A percentile compares a stretch with the other conserved stretches of the same genome.
Conservation (phyloP, 345 rosid species). For the Brassica cretica region DNA sequence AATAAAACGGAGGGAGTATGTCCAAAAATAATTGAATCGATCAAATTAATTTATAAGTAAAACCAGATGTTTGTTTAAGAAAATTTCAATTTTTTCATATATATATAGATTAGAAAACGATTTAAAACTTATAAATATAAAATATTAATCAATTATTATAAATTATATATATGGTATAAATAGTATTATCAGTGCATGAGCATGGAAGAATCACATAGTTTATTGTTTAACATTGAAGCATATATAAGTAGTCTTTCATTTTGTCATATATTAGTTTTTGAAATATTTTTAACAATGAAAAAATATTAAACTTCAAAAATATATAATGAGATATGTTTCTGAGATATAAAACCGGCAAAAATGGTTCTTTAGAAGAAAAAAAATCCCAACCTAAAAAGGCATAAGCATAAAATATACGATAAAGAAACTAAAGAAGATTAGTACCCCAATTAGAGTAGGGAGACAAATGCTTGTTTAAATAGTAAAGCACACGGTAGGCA, state of each 20-base stretch:
- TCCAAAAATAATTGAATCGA: too few relatives aligned
- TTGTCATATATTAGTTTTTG: background rate
- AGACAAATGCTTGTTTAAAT: background rate
- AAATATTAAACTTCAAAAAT: background rate
- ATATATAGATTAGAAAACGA: too few relatives aligned
- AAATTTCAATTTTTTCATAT: too few relatives aligned
- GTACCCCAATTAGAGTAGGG: background rate
- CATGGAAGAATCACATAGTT: too few relatives aligned
- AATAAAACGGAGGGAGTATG: too few relatives aligned
- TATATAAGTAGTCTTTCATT: background rate
- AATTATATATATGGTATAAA: too few relatives aligned
- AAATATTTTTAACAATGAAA: background rate
- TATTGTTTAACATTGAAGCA: background rate
- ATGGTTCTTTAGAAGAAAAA: background rate
- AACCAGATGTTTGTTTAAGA: too few relatives aligned
- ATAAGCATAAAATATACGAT: background rate
- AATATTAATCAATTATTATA: too few relatives aligned
- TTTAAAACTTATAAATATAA: too few relatives aligned
- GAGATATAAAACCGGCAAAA: background rate
- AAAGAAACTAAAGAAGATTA: background rate
- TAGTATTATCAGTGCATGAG: too few relatives aligned
- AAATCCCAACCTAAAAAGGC: background rate
- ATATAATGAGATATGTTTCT: background rate
- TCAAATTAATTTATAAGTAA: too few relatives aligned
- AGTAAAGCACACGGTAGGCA: background rate